phyloP scores from a whole-genome alignment of 768 basidiomycete species.

The Saitozyma sp. region DNA sequence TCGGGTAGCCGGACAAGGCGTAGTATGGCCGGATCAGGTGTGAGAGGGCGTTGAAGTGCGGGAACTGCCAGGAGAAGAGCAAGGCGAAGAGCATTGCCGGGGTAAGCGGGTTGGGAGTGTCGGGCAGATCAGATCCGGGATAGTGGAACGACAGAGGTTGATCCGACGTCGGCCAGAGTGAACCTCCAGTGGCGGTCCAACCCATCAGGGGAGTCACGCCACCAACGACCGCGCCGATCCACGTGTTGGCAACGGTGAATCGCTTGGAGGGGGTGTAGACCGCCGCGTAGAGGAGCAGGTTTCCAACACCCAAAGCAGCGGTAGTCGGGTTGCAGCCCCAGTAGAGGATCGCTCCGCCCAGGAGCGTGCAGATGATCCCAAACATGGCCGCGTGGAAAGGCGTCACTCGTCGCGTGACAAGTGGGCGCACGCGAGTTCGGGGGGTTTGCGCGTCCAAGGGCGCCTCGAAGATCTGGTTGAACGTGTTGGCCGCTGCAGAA shows the following conservation, averaged over 20 bases:
- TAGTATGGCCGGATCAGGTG: constrained; percentile 83
- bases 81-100: constrained; percentile 78
- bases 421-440: constrained; percentile 80
- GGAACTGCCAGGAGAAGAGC: constrained; percentile 96
- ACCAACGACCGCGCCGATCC: constrained; percentile 92
- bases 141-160: constrained; percentile 66
- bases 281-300: constrained; percentile 86
- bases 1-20: constrained; percentile 87
- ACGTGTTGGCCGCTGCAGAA: constrained; percentile 86
- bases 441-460: constrained; percentile 97
- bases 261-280: constrained; percentile 92
- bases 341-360: constrained; percentile 76
- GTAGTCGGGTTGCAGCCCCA: constrained; percentile 82
- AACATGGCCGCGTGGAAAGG: constrained; percentile 82
- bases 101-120: constrained; percentile 71
- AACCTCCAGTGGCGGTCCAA: constrained; percentile 91
- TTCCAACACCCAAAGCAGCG: constrained; percentile 75
- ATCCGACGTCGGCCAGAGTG: constrained; percentile 65
- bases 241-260: constrained; percentile 77
- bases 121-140: constrained; percentile 54
- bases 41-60: constrained; percentile 93
- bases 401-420: constrained; percentile 79
- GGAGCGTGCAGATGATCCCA: constrained; percentile 70
- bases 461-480: constrained; percentile 92
- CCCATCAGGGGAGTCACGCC: constrained; percentile 94